phyloP scores from a whole-genome alignment of 164 flowering plant species.

The Kingdonia uniflora region DNA sequence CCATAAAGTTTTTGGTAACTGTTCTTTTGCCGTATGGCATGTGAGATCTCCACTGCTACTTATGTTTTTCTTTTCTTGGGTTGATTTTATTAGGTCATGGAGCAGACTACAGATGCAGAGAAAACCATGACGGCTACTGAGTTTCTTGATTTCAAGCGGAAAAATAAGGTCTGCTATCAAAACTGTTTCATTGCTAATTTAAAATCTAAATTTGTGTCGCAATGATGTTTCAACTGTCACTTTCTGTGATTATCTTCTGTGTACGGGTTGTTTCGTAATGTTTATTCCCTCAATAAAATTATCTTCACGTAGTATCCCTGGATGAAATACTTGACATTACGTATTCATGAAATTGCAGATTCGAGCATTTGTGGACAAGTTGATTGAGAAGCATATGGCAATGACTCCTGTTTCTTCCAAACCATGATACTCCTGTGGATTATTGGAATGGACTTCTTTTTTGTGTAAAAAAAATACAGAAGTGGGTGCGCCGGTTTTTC shows the following conservation, averaged over 20 bases:
- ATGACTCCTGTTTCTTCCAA: conserved; percentile 33
- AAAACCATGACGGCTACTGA: conserved; percentile 69
- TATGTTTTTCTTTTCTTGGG: background rate
- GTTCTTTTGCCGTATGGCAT: too few species aligned
- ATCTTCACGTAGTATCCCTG: background rate
- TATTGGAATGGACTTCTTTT: background rate
- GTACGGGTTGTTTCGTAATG: too few species aligned
- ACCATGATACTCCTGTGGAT: conserved; percentile 24
- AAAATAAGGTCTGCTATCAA: conserved; percentile 52
- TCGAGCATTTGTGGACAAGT: conserved; percentile 86
- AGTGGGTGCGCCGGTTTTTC: conserved; percentile 4
- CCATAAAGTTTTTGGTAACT: too few species aligned
- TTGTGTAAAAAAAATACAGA: conserved; percentile 5
- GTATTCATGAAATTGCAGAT: conserved; percentile 55
- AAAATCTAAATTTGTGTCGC: background rate
- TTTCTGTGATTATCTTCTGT: background rate
- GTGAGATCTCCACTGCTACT: too few species aligned
- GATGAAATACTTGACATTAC: background rate
- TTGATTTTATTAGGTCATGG: conserved; percentile 69
- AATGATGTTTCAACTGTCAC: too few species aligned
- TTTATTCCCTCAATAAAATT: background rate
- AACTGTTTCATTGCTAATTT: background rate
- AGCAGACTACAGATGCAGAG: conserved; percentile 81
- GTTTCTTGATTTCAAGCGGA: conserved; percentile 94
- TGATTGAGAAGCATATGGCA: conserved; percentile 91